A percentile compares a stretch with the other conserved stretches of the same genome.
These are phyloP conservation scores for Magnusiomyces clavatus DNA, from an alignment of 1,139 yeast genomes.

Conservation along the genomic window DNA sequence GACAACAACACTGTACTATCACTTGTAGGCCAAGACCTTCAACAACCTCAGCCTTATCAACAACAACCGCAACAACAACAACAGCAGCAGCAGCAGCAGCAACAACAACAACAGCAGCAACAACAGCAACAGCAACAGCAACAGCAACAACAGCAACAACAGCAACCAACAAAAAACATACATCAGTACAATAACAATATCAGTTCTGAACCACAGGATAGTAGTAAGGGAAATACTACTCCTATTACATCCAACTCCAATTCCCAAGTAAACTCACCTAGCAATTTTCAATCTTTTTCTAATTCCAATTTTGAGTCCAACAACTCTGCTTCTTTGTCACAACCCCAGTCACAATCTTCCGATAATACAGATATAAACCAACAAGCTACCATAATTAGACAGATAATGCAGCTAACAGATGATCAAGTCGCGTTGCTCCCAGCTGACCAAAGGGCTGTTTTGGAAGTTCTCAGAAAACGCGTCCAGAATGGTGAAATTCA, in stretches of 20 bases:
- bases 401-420: slow-evolving; percentile 50
- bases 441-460: slow-evolving; percentile 42
- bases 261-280: too few relatives aligned
- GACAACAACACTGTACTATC: slow-evolving; percentile 42
- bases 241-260: background rate
- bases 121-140: slow-evolving; percentile 1
- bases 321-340: background rate
- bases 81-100: slow-evolving; percentile 11
- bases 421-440: slow-evolving; percentile 57
- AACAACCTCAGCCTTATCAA: slow-evolving; percentile 7
- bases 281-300: too few relatives aligned
- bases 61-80: slow-evolving; percentile 10
- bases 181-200: background rate
- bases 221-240: too few relatives aligned
- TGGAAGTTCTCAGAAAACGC: slow-evolving; percentile 23
- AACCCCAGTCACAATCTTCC: slow-evolving; percentile 5
- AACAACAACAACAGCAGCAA: slow-evolving; percentile 13
- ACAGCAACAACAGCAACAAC: too few relatives aligned
- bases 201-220: background rate
- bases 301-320: slow-evolving; percentile 2
- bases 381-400: slow-evolving; percentile 38
- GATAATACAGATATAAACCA: background rate
- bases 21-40: slow-evolving; percentile 21
- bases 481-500: slow-evolving; percentile 26
- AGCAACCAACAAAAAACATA: background rate